Conservation (phyloP, 257 asterid species). For the Voacanga thouarsii region DNA sequence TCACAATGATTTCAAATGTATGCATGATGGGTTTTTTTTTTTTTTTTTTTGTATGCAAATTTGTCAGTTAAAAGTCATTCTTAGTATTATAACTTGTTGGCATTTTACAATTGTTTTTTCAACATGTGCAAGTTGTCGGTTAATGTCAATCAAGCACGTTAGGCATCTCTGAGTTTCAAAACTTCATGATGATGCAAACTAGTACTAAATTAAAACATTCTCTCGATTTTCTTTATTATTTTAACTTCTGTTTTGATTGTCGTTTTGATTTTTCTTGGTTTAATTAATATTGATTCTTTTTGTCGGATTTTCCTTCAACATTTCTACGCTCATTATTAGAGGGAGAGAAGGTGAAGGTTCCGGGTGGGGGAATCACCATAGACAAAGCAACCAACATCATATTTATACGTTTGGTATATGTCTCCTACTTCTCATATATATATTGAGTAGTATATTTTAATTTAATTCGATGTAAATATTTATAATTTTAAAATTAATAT, state of each 20-base stretch:
- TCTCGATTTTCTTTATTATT: conserved; percentile 14
- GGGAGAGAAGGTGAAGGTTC: conserved; percentile 1
- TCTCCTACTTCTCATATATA: too few relatives aligned
- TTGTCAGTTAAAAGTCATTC: conserved; percentile 5
- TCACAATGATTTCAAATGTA: conserved; percentile 13
- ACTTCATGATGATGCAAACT: conserved; percentile 5
- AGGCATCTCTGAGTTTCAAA: conserved; percentile 5
- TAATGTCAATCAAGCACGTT: conserved; percentile 7
- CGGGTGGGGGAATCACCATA: conserved; percentile 29
- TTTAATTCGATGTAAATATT: too few relatives aligned
- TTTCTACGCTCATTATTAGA: conserved; percentile 25
- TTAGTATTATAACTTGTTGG: not conserved
- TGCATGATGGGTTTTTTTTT: not conserved
- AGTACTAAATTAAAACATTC: conserved; percentile 7
- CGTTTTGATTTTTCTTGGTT: conserved; percentile 14
- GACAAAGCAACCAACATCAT: conserved; percentile 43
- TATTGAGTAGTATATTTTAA: too few relatives aligned
- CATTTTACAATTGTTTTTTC: conserved; percentile 6
- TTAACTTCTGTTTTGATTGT: not conserved
- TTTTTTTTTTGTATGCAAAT: not conserved
- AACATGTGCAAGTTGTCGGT: conserved; percentile 18
- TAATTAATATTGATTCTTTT: conserved; percentile 26
- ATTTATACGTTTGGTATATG: conserved; percentile 22
- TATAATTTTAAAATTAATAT: too few relatives aligned
- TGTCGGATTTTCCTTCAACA: conserved; percentile 40